Evolutionary conservation across 1,139 yeast species (phyloP).

Genomic region (Candida sp.): DNA sequence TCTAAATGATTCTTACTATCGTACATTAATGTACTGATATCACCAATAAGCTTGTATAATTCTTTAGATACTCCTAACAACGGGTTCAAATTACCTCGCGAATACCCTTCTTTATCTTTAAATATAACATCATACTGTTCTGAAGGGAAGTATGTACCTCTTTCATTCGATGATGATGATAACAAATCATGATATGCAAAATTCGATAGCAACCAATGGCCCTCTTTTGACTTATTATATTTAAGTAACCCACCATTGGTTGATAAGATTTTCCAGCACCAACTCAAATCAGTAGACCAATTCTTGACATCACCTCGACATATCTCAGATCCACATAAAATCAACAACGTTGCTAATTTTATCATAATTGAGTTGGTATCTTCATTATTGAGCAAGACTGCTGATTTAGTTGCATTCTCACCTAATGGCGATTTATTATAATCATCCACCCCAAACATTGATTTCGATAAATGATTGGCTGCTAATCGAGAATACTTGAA

Average conservation of each 20-base stretch:
- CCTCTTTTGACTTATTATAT: slow-evolving; percentile 50
- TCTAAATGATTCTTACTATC: slow-evolving; percentile 37
- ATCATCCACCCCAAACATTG: slow-evolving; percentile 6
- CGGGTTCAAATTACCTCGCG: slow-evolving; percentile 55
- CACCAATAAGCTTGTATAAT: slow-evolving; percentile 62
- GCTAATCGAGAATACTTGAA: slow-evolving; percentile 45
- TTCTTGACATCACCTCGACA: slow-evolving; percentile 72
- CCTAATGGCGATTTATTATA: background rate
- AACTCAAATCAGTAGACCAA: slow-evolving; percentile 60
- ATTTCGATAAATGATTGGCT: slow-evolving; percentile 35
- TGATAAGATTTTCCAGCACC: slow-evolving; percentile 58
- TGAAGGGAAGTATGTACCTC: slow-evolving; percentile 57
- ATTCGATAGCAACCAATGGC: slow-evolving; percentile 75
- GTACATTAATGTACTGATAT: slow-evolving; percentile 59
- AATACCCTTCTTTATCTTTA: slow-evolving; percentile 26
- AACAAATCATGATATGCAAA: slow-evolving; percentile 80
- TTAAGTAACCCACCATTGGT: slow-evolving; percentile 60
- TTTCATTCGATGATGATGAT: slow-evolving; percentile 54
- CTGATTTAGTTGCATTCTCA: background rate
- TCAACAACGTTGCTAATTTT: slow-evolving; percentile 62
- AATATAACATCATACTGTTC: slow-evolving; percentile 57
- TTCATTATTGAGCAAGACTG: slow-evolving; percentile 2
- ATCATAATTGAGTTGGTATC: slow-evolving; percentile 23
- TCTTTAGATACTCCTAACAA: slow-evolving; percentile 72
- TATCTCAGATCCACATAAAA: slow-evolving; percentile 69